phyloP scores from a whole-genome alignment of 306 rosid species.

The Abrus pulchellus region DNA sequence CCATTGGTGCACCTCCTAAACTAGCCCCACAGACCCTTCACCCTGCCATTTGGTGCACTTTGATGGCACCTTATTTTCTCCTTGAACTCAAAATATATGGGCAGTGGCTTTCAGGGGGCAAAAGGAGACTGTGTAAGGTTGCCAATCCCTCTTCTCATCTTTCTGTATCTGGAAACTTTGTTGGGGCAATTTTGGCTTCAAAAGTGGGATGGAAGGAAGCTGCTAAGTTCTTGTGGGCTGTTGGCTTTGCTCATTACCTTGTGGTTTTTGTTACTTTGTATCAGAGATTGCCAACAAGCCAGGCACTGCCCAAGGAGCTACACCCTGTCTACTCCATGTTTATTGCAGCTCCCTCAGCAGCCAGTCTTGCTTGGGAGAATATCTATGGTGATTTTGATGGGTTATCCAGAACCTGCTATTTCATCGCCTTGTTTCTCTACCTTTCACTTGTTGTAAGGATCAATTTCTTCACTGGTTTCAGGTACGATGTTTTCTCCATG shows the following conservation, averaged over 20 bases:
- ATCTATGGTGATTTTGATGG: slow-evolving; percentile 78
- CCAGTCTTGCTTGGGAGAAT: slow-evolving; percentile 79
- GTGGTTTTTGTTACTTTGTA: slow-evolving; percentile 89
- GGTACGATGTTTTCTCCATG: slow-evolving; percentile 53
- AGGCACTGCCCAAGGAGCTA: slow-evolving; percentile 82
- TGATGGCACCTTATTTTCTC: slow-evolving; percentile 78
- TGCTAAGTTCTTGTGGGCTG: slow-evolving; percentile 90
- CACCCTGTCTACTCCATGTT: slow-evolving; percentile 96
- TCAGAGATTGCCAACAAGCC: slow-evolving; percentile 90
- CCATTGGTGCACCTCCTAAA: slow-evolving; percentile 63
- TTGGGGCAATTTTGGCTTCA: slow-evolving; percentile 83
- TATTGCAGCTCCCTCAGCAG: slow-evolving; percentile 89
- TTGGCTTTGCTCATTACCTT: slow-evolving; percentile 84
- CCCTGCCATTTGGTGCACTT: slow-evolving; percentile 76
- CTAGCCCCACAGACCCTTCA: slow-evolving; percentile 59
- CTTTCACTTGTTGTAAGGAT: slow-evolving; percentile 73
- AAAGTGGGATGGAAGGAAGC: slow-evolving; percentile 83
- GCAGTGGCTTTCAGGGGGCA: slow-evolving; percentile 93
- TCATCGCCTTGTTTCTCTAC: slow-evolving; percentile 88
- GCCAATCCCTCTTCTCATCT: slow-evolving; percentile 86
- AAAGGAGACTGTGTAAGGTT: slow-evolving; percentile 79
- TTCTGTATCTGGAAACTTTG: slow-evolving; percentile 88
- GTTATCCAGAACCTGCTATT: slow-evolving; percentile 76
- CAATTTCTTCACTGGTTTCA: slow-evolving; percentile 87
- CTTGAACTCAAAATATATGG: slow-evolving; percentile 89